Evolutionary conservation across 1,139 yeast genomes (phyloP).

Genomic region (Lodderomyces beijingensis): DNA sequence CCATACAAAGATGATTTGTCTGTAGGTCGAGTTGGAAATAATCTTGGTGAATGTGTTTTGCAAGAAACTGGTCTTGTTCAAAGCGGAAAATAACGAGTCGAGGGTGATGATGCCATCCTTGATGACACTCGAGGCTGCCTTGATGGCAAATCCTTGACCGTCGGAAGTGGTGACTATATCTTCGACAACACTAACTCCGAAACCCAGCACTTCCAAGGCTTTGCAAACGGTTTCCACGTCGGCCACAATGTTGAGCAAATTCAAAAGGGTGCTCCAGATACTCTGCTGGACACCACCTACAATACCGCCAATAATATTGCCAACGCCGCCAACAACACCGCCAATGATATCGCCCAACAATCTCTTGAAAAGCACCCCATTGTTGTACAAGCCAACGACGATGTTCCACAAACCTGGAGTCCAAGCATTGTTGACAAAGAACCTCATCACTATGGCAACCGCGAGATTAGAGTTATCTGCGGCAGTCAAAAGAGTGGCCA

Average conservation of each 20-base stretch:
- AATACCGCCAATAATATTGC: too few species aligned
- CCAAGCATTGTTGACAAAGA: constrained; percentile 20
- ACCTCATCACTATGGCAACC: constrained; percentile 23
- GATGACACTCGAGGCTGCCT: constrained; percentile 17
- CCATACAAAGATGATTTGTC: constrained; percentile 14
- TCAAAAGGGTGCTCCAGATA: constrained; percentile 10
- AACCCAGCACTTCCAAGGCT: constrained; percentile 27
- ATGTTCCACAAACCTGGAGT: constrained; percentile 20
- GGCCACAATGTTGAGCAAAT: constrained; percentile 14
- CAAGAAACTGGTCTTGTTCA: constrained; percentile 11
- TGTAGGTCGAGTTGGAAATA: constrained; percentile 10
- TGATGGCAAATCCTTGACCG: constrained; percentile 19
- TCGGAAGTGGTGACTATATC: constrained; percentile 18
- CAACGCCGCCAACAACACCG: constrained; percentile 10
- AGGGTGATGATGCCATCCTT: constrained; percentile 18
- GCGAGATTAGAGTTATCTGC: constrained; percentile 26
- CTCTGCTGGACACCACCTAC: constrained; percentile 10
- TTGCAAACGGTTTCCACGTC: constrained; percentile 20
- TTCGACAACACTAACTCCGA: constrained; percentile 23
- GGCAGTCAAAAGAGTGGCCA: constrained; percentile 19
- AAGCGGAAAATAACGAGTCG: constrained; percentile 9
- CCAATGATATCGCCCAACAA: constrained; percentile 1
- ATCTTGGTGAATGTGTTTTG: constrained; percentile 11
- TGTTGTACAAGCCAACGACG: constrained; percentile 15
- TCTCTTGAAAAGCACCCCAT: constrained; percentile 14